Percentiles rank a stretch among this genome's conserved stretches.
Conservation (phyloP, 1,139 yeast genomes). For the Hyphopichia fennica region DNA sequence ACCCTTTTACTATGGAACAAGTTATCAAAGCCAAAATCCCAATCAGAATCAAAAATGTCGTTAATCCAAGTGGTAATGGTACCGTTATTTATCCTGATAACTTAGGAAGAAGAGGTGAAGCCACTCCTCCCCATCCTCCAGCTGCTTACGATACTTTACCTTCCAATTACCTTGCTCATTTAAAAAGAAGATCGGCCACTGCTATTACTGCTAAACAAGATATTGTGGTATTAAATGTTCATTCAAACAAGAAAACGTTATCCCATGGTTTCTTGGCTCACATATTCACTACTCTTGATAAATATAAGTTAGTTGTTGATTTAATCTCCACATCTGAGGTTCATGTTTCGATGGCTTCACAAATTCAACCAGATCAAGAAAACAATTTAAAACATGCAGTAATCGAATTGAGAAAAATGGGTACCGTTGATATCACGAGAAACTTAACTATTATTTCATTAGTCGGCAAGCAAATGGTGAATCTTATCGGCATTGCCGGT, state of each 20-base stretch:
- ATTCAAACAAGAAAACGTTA: slow-evolving; percentile 87
- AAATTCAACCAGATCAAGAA: slow-evolving; percentile 66
- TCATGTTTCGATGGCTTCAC: slow-evolving; percentile 96
- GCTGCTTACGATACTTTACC: slow-evolving; percentile 62
- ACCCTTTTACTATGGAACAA: slow-evolving; percentile 99
- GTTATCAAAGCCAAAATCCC: slow-evolving; percentile 95
- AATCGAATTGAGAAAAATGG: slow-evolving; percentile 73
- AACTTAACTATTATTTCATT: slow-evolving; percentile 89
- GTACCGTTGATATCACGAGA: slow-evolving; percentile 84
- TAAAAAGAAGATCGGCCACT: slow-evolving; percentile 78
- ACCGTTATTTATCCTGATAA: slow-evolving; percentile 93
- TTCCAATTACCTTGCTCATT: slow-evolving; percentile 44
- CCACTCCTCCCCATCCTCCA: slow-evolving; percentile 95
- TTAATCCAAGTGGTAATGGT: slow-evolving; percentile 86
- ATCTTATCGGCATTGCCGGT: slow-evolving; percentile 94
- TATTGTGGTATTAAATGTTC: slow-evolving; percentile 88
- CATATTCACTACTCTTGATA: slow-evolving; percentile 84
- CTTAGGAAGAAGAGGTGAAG: slow-evolving; percentile 78
- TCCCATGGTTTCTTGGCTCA: slow-evolving; percentile 95
- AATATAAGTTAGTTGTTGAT: slow-evolving; percentile 85
- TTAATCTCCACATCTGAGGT: slow-evolving; percentile 96
- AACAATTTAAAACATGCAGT: slow-evolving; percentile 66
- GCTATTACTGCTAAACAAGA: slow-evolving; percentile 95
- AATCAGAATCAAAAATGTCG: slow-evolving; percentile 92
- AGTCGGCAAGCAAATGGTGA: slow-evolving; percentile 97